A percentile compares a stretch with the other conserved stretches of the same genome.
These are phyloP conservation scores for Trypanosomatidae sp. DNA, from an alignment of 208 protist genomes.

Conservation along the genomic window DNA sequence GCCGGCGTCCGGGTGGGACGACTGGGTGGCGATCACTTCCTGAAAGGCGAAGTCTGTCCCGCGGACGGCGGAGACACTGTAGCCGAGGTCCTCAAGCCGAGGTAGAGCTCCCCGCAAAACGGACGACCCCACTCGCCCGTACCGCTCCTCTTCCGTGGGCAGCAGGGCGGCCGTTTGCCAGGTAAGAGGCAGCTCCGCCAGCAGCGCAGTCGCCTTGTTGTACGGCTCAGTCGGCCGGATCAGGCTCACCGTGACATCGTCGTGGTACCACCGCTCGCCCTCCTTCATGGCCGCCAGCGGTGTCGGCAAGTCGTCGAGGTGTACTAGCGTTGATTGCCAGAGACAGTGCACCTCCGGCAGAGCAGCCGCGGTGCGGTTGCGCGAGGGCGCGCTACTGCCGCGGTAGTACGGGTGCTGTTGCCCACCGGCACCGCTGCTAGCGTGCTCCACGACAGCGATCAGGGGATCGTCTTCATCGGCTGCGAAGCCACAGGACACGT, in stretches of 20 bases:
- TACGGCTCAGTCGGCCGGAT: constrained; percentile 83
- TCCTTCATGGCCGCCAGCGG: constrained; percentile 79
- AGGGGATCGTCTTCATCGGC: constrained; percentile 18
- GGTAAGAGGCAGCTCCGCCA: constrained; percentile 30
- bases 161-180: constrained; percentile 31
- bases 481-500: neutral
- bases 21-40: constrained; percentile 78
- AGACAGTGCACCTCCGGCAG: constrained; percentile 57
- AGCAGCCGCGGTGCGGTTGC: constrained; percentile 2
- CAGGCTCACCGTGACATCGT: constrained; percentile 72
- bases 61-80: constrained; percentile 31
- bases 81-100: constrained; percentile 72
- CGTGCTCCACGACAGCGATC: constrained; percentile 36
- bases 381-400: constrained; percentile 3
- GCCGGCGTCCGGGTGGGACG: constrained; percentile 57
- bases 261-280: constrained; percentile 88
- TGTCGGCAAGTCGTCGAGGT: constrained; percentile 86
- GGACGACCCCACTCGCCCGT: constrained; percentile 31
- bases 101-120: constrained; percentile 60
- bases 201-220: constrained; percentile 40
- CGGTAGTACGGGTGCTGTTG: constrained; percentile 22
- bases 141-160: constrained; percentile 36
- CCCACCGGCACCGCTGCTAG: neutral
- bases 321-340: constrained; percentile 90
- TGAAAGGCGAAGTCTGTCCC: constrained; percentile 48